Evolutionary conservation across 192 early-diverging fungal species (phyloP).

Genomic region (Haplosporangium gracile): DNA sequence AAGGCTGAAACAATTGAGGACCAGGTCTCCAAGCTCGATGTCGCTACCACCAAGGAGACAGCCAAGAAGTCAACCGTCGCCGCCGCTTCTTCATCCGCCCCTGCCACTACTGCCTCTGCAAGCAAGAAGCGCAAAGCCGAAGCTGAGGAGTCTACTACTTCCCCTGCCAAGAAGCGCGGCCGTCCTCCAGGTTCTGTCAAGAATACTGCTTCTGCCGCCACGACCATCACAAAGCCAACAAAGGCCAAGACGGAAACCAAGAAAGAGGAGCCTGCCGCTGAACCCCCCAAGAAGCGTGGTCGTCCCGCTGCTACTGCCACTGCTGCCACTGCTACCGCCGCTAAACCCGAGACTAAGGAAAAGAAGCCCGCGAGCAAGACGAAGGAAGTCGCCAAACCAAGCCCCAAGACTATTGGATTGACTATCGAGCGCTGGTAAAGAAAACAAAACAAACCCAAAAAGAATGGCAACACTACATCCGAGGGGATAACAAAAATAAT

Average conservation of each 20-base stretch:
- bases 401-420: constrained; percentile 17
- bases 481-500: neutral
- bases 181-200: constrained; percentile 31
- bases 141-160: neutral
- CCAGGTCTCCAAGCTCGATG: constrained; percentile 6
- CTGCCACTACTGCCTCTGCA: neutral
- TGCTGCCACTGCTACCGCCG: neutral
- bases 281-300: neutral
- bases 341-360: neutral
- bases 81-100: neutral
- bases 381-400: constrained; percentile 11
- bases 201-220: constrained; percentile 9
- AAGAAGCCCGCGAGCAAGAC: neutral
- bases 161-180: constrained; percentile 27
- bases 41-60: neutral
- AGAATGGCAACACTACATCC: neutral
- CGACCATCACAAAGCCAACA: neutral
- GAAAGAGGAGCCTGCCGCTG: neutral
- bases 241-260: neutral
- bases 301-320: neutral
- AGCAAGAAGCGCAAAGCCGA: constrained; percentile 26
- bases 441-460: neutral
- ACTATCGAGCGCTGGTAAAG: constrained; percentile 44
- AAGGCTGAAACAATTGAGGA: constrained; percentile 16
- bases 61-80: neutral